Percentiles rank a stretch among this genome's conserved stretches.
These are phyloP conservation scores for Xylariales sp. DNA, from an alignment of 2,329 filamentous ascomycete genomes.

Conservation along the genomic window DNA sequence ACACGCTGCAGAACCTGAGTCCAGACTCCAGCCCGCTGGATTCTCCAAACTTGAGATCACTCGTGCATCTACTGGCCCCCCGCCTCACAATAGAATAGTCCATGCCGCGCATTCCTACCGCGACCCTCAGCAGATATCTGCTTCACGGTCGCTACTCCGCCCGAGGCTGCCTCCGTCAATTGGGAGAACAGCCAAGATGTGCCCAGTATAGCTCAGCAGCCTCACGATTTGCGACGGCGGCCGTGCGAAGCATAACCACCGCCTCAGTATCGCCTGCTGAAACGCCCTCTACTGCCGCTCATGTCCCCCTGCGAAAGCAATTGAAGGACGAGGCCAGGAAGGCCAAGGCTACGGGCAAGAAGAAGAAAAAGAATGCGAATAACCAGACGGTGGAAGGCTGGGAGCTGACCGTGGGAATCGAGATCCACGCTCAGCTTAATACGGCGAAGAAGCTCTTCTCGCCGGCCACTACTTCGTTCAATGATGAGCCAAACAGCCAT, in stretches of 20 bases:
- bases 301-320: conserved; percentile 63
- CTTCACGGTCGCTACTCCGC: conserved; percentile 39
- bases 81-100: too few relatives aligned
- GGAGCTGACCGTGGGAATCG: conserved; percentile 94
- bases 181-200: too few relatives aligned
- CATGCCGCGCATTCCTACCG: conserved; percentile 42
- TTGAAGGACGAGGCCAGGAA: conserved; percentile 63
- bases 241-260: conserved; percentile 2
- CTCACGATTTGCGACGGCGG: too few relatives aligned
- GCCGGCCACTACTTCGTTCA: conserved; percentile 58
- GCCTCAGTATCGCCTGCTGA: neutral
- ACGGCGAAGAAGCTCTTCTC: conserved; percentile 89
- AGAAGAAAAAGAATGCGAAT: conserved; percentile 39
- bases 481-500: conserved; percentile 74
- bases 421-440: conserved; percentile 96
- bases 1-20: too few relatives aligned
- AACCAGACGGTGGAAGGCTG: conserved; percentile 62
- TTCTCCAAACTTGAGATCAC: neutral
- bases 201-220: too few relatives aligned
- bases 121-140: conserved; percentile 44
- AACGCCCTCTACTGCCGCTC: conserved; percentile 2
- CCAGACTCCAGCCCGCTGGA: too few relatives aligned
- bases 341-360: conserved; percentile 36
- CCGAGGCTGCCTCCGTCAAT: conserved; percentile 34
- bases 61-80: neutral